Conservation (phyloP, 2,329 filamentous ascomycete genomes). For the Grosmannia serpens region DNA sequence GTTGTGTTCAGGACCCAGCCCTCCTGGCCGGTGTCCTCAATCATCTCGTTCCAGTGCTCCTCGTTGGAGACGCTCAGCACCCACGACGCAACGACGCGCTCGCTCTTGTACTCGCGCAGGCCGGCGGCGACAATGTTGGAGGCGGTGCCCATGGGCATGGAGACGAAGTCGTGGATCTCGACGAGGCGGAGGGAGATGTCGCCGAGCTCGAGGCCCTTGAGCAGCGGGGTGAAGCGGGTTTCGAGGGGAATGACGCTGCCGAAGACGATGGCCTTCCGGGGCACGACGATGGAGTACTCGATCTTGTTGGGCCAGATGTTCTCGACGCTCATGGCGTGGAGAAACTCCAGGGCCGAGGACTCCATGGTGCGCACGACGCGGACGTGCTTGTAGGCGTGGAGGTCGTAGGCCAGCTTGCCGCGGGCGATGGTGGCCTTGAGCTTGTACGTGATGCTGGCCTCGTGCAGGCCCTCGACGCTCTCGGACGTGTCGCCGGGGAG, state of each 20-base stretch:
- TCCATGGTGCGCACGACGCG: conserved; percentile 70
- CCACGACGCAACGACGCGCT: conserved; percentile 53
- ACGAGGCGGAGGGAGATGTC: conserved; percentile 69
- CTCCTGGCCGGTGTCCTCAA: conserved; percentile 55
- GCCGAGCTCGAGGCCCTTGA: conserved; percentile 83
- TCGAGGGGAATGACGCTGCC: conserved; percentile 77
- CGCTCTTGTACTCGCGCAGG: conserved; percentile 47
- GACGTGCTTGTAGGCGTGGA: conserved; percentile 67
- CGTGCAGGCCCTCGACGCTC: conserved; percentile 79
- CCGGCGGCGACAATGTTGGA: conserved; percentile 32
- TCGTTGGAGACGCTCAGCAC: conserved; percentile 41
- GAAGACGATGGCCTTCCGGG: conserved; percentile 88
- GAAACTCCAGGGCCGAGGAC: conserved; percentile 62
- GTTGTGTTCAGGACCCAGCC: conserved; percentile 51
- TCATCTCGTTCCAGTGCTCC: conserved; percentile 57
- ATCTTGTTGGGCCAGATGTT: conserved; percentile 98
- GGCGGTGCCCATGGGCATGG: conserved; percentile 29
- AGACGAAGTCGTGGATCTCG: conserved; percentile 55
- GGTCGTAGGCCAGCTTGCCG: conserved; percentile 79
- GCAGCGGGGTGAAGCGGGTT: conserved; percentile 74
- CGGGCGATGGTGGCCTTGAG: conserved; percentile 82
- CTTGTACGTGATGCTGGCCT: conserved; percentile 81
- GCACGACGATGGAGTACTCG: conserved; percentile 87
- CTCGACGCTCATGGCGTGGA: conserved; percentile 88
- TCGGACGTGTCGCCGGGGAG: conserved; percentile 66